Conservation (phyloP, 306 rosid species). For the Castanea mollissima region DNA sequence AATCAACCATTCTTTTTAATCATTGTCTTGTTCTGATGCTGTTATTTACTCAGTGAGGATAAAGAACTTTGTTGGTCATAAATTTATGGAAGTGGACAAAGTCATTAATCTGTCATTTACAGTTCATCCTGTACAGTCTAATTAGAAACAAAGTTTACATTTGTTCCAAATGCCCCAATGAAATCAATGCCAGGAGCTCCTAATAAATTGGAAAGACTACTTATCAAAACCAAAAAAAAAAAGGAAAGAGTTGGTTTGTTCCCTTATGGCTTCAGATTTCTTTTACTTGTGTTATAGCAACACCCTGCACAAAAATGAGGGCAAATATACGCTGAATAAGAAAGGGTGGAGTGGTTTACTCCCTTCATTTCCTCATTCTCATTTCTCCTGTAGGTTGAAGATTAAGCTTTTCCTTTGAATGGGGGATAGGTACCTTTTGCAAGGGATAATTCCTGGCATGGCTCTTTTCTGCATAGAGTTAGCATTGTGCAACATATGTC, state of each 20-base stretch:
- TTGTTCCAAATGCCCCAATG: not conserved
- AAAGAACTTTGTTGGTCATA: not conserved
- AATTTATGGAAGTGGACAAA: too few relatives aligned
- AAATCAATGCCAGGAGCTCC: too few relatives aligned
- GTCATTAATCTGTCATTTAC: not conserved
- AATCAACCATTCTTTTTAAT: slow-evolving; percentile 14
- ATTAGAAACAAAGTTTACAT: not conserved
- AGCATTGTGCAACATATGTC: too few relatives aligned
- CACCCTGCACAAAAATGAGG: not conserved
- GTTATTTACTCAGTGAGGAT: not conserved
- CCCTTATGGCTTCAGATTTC: not conserved
- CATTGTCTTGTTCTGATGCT: not conserved
- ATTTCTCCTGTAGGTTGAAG: not conserved
- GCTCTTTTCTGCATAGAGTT: too few relatives aligned
- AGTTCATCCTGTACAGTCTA: not conserved
- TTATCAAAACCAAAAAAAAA: too few relatives aligned
- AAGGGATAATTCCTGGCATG: too few relatives aligned
- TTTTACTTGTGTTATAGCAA: not conserved
- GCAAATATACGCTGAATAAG: not conserved
- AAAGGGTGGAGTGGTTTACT: not conserved
- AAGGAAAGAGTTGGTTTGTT: not conserved
- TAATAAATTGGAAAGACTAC: not conserved
- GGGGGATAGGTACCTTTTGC: not conserved
- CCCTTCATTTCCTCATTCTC: not conserved
- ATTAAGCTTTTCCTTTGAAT: not conserved